Evolutionary conservation across 192 early-diverging fungal genomes (phyloP), one percentile per base, ranked within the genome.

Genomic region (Backusella morwellensis): DNA sequence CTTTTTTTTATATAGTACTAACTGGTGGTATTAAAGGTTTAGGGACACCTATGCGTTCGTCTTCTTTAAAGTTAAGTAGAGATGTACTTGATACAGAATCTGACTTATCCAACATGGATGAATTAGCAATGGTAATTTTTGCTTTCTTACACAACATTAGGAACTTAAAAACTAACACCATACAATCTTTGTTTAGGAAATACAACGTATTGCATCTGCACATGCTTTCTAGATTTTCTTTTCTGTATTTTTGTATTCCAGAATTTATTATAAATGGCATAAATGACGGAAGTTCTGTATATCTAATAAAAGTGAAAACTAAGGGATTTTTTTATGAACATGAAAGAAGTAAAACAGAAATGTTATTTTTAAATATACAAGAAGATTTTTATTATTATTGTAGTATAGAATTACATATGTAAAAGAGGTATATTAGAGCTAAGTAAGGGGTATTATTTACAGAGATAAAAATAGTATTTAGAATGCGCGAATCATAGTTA

Each of bases 401-500:
- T 56, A 21, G 54, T 56, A 56, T 56, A 56, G 11, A 3, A 23
- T 56, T 56, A 23, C 0, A 23, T 56, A 6, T 56, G 54, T 56
- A 56, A 26, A 40, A 9, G 54, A 23, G 19, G 54, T 23, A 56
- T 56, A 56, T 21, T 9, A 56, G n/a, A 23, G n/a, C n/a, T 26
- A 56, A 21, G 2, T 56, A 56, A 21, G 21, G 54, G 0, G 54
- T 17, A 12, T 21, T 56, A 56, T 56, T 56, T 56, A 56, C 54
- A 56, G 21, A 8, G 54, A 56, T n/a, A 23, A 56, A 3, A 23
- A n/a, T n/a, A 56, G 32, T 6, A 23, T 56, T 40, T 41, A 15
- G 54, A 80, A 66, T 23, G 79, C 75, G 11, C 70, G 23, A 38
- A 73, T 23, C 1, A 81, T 81, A 0, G 86, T 83, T 17, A 86